These are phyloP conservation scores for Rheum nobile DNA, from an alignment of 148 eudicot species.

Conservation along the genomic window DNA sequence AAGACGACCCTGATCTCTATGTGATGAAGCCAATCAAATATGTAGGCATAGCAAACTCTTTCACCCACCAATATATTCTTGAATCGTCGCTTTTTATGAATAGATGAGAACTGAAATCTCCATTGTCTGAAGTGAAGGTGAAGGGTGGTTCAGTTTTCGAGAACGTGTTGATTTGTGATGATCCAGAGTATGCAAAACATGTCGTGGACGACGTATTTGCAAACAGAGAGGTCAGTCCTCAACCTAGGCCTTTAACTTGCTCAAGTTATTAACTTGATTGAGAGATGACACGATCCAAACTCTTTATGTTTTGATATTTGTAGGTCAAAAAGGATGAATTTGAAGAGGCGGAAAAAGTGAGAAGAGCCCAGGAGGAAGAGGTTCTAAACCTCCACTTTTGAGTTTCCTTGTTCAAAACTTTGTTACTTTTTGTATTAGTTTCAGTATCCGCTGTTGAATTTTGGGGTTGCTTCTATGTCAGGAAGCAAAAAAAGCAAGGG, in stretches of 20 bases:
- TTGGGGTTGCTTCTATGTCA: constrained; percentile 17
- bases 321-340: constrained; percentile 58
- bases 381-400: no score
- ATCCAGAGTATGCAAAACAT: constrained; percentile 79
- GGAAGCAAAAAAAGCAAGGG: constrained; percentile 58
- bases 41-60: constrained; percentile 33
- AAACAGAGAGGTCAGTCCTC: constrained; percentile 48
- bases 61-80: background rate
- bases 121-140: constrained; percentile 37
- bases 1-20: constrained; percentile 96
- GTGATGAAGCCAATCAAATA: constrained; percentile 83
- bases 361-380: no score
- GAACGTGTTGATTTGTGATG: constrained; percentile 83
- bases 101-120: background rate
- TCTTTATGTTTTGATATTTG: constrained; percentile 2
- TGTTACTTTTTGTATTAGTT: no score
- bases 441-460: no score
- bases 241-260: background rate
- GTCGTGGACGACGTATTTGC: constrained; percentile 68
- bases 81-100: background rate
- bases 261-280: background rate
- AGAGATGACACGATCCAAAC: background rate
- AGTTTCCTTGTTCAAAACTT: no score
- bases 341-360: constrained; percentile 59
- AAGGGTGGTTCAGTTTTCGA: constrained; percentile 89